phyloP scores from a whole-genome alignment of 2,329 filamentous ascomycete species.

The Aspergillus tanneri region DNA sequence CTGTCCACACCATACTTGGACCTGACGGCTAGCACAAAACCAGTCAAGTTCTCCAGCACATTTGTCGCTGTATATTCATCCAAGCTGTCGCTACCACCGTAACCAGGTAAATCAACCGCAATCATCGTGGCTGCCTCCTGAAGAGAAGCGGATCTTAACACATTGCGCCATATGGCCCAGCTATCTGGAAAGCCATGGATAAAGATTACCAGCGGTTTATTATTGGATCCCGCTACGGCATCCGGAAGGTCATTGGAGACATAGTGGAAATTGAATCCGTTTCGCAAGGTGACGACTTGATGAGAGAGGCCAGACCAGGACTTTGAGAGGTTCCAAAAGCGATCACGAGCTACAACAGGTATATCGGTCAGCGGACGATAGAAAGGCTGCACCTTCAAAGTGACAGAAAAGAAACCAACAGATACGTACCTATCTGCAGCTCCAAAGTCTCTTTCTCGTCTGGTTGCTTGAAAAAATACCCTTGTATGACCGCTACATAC shows the following conservation, averaged over 20 bases:
- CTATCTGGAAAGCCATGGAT: slow-evolving; percentile 62
- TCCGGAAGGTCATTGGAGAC: slow-evolving; percentile 43
- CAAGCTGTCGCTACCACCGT: slow-evolving; percentile 57
- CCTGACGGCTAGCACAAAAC: slow-evolving; percentile 54
- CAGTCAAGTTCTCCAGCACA: slow-evolving; percentile 54
- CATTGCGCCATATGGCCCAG: slow-evolving; percentile 54
- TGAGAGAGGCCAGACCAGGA: slow-evolving; percentile 51
- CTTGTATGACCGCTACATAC: slow-evolving; percentile 29
- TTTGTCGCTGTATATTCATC: slow-evolving; percentile 50
- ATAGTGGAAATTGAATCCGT: slow-evolving; percentile 56
- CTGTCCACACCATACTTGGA: slow-evolving; percentile 45
- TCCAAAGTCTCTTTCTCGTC: slow-evolving; percentile 43
- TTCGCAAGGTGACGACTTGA: slow-evolving; percentile 51
- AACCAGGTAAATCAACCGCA: slow-evolving; percentile 59
- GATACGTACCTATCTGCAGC: slow-evolving; percentile 38
- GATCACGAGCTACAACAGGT: slow-evolving; percentile 46
- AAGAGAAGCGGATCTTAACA: slow-evolving; percentile 45
- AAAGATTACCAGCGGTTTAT: slow-evolving; percentile 51
- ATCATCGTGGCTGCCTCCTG: slow-evolving; percentile 48
- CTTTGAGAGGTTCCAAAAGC: slow-evolving; percentile 55
- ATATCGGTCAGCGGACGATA: neutral
- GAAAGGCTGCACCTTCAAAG: neutral
- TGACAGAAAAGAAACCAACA: neutral
- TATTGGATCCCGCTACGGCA: slow-evolving; percentile 14
- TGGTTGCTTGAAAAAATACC: slow-evolving; percentile 38